Percentiles rank a stretch among this genome's conserved stretches.
Evolutionary conservation across 2,329 filamentous ascomycete species (phyloP).

Genomic region (Pseudocercospora musae): DNA sequence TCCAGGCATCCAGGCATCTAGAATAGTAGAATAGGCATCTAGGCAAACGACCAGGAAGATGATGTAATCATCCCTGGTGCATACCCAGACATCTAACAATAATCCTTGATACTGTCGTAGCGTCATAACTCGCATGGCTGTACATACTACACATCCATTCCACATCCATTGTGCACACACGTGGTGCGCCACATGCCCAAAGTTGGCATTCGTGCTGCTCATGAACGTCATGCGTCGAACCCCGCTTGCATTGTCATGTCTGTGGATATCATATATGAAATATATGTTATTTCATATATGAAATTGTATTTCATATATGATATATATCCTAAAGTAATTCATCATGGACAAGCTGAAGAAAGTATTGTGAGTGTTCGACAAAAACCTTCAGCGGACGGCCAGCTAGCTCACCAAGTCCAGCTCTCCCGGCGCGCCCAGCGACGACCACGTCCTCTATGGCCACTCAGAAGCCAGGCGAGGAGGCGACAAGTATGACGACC

Average conservation of each 20-base stretch:
- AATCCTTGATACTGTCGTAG: no score
- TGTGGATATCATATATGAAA: no score
- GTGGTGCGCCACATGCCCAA: not conserved
- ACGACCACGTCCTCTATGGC: conserved; percentile 37
- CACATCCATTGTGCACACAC: conserved; percentile 2
- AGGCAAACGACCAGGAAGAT: not conserved
- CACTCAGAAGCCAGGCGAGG: conserved; percentile 16
- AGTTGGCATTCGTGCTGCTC: conserved; percentile 1
- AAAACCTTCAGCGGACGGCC: not conserved
- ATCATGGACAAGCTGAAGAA: conserved; percentile 49
- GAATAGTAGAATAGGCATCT: no score
- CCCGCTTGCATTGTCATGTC: no score
- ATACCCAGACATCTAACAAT: not conserved
- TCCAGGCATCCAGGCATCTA: no score
- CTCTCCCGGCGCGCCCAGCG: conserved; percentile 34
- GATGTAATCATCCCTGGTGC: not conserved
- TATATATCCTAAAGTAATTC: no score
- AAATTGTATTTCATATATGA: no score
- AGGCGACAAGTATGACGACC: conserved; percentile 18
- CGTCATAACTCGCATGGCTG: no score
- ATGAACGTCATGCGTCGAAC: conserved; percentile 1
- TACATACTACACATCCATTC: no score
- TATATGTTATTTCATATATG: no score
- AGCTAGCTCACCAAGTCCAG: conserved; percentile 16
- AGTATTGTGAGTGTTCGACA: conserved; percentile 37